These are phyloP conservation scores for Abrus pulchellus DNA, from an alignment of 306 rosid genomes.

Conservation along the genomic window DNA sequence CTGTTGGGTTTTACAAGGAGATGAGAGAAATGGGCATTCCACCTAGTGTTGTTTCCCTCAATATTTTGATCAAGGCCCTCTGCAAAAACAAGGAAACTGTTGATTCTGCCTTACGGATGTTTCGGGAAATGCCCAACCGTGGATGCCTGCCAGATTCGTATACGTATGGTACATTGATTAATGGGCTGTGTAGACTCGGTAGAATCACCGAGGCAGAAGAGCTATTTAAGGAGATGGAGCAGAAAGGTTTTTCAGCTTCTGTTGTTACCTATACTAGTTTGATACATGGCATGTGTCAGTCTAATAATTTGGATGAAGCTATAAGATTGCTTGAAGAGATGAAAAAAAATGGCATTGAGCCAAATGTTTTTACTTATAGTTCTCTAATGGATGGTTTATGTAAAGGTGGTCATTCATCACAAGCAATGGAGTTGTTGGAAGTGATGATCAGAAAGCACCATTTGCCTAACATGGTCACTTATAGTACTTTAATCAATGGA, in stretches of 20 bases:
- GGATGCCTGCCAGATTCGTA: constrained; percentile 87
- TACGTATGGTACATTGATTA: constrained; percentile 90
- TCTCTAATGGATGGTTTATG: constrained; percentile 85
- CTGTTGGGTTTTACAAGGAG: constrained; percentile 72
- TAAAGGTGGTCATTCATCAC: constrained; percentile 72
- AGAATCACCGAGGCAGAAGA: constrained; percentile 71
- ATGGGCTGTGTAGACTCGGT: constrained; percentile 78
- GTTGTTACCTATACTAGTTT: constrained; percentile 84
- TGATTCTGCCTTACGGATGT: constrained; percentile 73
- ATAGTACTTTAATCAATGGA: constrained; percentile 78
- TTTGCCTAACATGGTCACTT: constrained; percentile 80
- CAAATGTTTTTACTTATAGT: constrained; percentile 89
- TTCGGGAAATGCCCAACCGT: constrained; percentile 78
- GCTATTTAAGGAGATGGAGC: constrained; percentile 78
- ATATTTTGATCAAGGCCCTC: constrained; percentile 88
- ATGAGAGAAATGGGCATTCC: constrained; percentile 76
- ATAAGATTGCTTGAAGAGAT: constrained; percentile 72
- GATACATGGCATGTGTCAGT: constrained; percentile 83
- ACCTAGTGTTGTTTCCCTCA: constrained; percentile 73
- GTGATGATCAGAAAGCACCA: constrained; percentile 64
- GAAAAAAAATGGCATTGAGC: constrained; percentile 63
- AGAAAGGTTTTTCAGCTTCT: constrained; percentile 67
- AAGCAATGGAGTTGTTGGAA: constrained; percentile 75
- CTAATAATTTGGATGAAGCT: constrained; percentile 73
- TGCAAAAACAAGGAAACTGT: constrained; percentile 77